These are phyloP conservation scores for Xylariaceae sp. DNA, from an alignment of 2,329 filamentous ascomycete species.

Conservation along the genomic window DNA sequence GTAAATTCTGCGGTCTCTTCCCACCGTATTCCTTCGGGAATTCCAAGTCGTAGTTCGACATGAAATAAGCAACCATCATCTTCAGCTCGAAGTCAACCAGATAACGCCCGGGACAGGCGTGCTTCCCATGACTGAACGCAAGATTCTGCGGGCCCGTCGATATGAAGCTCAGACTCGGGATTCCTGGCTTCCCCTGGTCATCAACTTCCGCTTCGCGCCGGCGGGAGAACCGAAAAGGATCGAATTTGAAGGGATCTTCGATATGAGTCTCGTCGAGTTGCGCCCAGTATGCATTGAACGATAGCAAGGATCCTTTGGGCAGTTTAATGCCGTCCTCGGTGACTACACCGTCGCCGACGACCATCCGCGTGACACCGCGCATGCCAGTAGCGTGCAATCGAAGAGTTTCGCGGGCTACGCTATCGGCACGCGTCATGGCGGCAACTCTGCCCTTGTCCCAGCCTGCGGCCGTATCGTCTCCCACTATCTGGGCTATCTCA, in stretches of 20 bases:
- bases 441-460: slow-evolving; percentile 41
- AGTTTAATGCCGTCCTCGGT: slow-evolving; percentile 34
- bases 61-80: slow-evolving; percentile 28
- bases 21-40: slow-evolving; percentile 21
- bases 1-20: slow-evolving; percentile 19
- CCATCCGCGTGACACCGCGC: slow-evolving; percentile 29
- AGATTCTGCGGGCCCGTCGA: slow-evolving; percentile 32
- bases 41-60: slow-evolving; percentile 37
- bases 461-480: background rate
- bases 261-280: slow-evolving; percentile 32
- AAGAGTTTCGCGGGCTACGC: slow-evolving; percentile 42
- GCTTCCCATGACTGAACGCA: slow-evolving; percentile 38
- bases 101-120: slow-evolving; percentile 41
- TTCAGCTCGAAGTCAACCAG: slow-evolving; percentile 40
- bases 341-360: slow-evolving; percentile 28
- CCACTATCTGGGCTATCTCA: slow-evolving; percentile 35
- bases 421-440: slow-evolving; percentile 40
- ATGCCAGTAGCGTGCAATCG: slow-evolving; percentile 34
- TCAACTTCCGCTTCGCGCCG: slow-evolving; percentile 29
- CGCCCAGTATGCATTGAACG: slow-evolving; percentile 31
- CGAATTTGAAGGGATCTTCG: slow-evolving; percentile 37
- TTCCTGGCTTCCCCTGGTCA: slow-evolving; percentile 18
- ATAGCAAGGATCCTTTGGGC: slow-evolving; percentile 33
- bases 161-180: slow-evolving; percentile 33
- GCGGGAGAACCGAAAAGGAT: slow-evolving; percentile 42